These are phyloP conservation scores for Alternaria triticina DNA, from an alignment of 2,329 filamentous ascomycete species.

Conservation along the genomic window DNA sequence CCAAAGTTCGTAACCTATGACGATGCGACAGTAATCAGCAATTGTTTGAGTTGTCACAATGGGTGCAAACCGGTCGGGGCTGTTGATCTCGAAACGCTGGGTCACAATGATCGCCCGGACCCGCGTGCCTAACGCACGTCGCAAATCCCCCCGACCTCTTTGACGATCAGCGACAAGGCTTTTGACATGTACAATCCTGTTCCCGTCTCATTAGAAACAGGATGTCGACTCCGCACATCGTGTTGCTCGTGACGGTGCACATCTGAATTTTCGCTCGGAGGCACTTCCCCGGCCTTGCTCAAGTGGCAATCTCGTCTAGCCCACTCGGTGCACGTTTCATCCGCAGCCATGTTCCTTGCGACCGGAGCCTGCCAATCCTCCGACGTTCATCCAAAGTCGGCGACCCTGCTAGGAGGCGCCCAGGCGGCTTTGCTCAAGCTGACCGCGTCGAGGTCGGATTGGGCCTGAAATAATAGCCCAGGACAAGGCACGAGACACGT, in stretches of 20 bases:
- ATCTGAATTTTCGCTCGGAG: neutral
- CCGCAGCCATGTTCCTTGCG: conserved; percentile 6
- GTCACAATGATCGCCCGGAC: neutral
- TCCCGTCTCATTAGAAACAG: neutral
- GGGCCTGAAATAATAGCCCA: neutral
- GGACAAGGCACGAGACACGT: neutral
- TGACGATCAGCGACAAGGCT: neutral
- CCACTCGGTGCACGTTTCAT: conserved; percentile 4
- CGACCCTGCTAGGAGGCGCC: neutral
- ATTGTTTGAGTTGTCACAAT: neutral
- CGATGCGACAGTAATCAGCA: neutral
- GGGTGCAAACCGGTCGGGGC: neutral
- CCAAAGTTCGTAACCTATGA: neutral
- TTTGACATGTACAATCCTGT: neutral
- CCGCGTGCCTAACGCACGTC: neutral
- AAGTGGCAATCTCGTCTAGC: neutral
- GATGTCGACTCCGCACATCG: neutral
- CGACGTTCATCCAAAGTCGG: conserved; percentile 1
- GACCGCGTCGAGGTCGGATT: neutral
- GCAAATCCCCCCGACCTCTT: neutral
- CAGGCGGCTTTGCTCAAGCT: neutral
- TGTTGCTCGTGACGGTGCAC: neutral
- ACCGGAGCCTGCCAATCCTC: neutral
- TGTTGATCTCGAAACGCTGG: neutral
- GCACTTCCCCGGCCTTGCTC: neutral